These are phyloP conservation scores for Hemileccinum rubropunctum DNA, from an alignment of 768 basidiomycete species.

Conservation along the genomic window DNA sequence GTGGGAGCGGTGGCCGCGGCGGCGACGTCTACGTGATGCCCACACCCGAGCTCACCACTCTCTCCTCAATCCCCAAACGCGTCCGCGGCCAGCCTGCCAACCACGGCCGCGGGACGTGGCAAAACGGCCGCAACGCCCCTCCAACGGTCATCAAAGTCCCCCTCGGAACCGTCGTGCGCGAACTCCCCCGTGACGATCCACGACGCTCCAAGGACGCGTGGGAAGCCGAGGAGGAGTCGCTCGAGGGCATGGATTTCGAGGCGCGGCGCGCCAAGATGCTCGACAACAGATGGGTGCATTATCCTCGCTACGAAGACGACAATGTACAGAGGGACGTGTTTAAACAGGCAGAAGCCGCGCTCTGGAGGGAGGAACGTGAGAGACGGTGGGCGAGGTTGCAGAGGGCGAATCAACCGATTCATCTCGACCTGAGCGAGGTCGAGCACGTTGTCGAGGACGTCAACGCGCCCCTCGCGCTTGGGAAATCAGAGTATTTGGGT, in stretches of 20 bases:
- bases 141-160: slow-evolving; percentile 82
- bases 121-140: slow-evolving; percentile 71
- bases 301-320: slow-evolving; percentile 60
- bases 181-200: slow-evolving; percentile 66
- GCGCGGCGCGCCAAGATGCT: slow-evolving; percentile 58
- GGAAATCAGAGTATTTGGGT: slow-evolving; percentile 50
- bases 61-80: slow-evolving; percentile 68
- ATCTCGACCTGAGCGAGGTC: slow-evolving; percentile 61
- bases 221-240: slow-evolving; percentile 66
- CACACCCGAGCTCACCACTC: slow-evolving; percentile 71
- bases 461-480: slow-evolving; percentile 58
- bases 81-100: slow-evolving; percentile 64
- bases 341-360: slow-evolving; percentile 62
- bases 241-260: slow-evolving; percentile 44
- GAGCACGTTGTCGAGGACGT: slow-evolving; percentile 33
- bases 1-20: slow-evolving; percentile 88
- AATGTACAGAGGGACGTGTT: slow-evolving; percentile 66
- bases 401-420: slow-evolving; percentile 43
- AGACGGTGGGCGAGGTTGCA: slow-evolving; percentile 46
- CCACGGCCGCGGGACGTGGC: slow-evolving; percentile 83
- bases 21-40: slow-evolving; percentile 86
- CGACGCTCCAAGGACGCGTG: slow-evolving; percentile 65
- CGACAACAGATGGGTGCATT: slow-evolving; percentile 75
- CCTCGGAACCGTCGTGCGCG: slow-evolving; percentile 83
- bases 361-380: slow-evolving; percentile 62